phyloP scores from a whole-genome alignment of 1,284 basidiomycete species.

The Cryptococcus sp. region DNA sequence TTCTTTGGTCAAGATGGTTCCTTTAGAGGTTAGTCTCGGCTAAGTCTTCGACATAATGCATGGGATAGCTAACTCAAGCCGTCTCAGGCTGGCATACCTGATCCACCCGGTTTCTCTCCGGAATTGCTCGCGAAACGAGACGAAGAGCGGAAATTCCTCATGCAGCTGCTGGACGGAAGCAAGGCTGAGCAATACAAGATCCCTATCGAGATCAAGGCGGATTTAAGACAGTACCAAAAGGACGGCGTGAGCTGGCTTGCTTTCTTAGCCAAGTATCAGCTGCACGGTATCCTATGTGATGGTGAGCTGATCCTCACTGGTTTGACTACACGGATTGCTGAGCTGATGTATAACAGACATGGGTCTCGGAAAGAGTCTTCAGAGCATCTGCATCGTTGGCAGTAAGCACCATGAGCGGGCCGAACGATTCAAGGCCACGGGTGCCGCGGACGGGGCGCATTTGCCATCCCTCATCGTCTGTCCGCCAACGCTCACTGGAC shows the following conservation, averaged over 20 bases:
- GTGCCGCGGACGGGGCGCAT: conserved; percentile 76
- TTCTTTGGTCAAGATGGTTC: conserved; percentile 98
- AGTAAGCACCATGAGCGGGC: conserved; percentile 89
- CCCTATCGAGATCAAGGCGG: conserved; percentile 87
- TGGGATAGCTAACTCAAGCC: conserved; percentile 1
- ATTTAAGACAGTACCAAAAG: conserved; percentile 94
- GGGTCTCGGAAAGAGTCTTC: conserved; percentile 97
- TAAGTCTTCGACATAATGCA: background rate
- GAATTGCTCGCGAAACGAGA: conserved; percentile 86
- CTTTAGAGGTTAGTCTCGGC: conserved; percentile 73
- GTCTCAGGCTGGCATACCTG: conserved; percentile 82
- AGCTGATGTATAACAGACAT: conserved; percentile 62
- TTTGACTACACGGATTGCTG: no score
- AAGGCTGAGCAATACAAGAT: conserved; percentile 91
- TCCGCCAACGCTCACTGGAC: conserved; percentile 94
- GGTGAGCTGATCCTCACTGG: conserved; percentile 59
- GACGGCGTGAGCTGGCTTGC: conserved; percentile 99
- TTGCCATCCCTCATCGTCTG: conserved; percentile 94
- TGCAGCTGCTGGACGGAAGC: conserved; percentile 88
- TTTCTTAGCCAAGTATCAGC: conserved; percentile 91
- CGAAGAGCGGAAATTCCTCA: conserved; percentile 86
- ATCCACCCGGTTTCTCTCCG: conserved; percentile 87
- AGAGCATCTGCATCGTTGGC: conserved; percentile 96
- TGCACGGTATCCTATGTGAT: conserved; percentile 98
- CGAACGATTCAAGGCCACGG: conserved; percentile 66